Base-by-base conservation (phyloP, 2,329 filamentous ascomycete genomes). In the Trichoderma guizhouense region DNA sequence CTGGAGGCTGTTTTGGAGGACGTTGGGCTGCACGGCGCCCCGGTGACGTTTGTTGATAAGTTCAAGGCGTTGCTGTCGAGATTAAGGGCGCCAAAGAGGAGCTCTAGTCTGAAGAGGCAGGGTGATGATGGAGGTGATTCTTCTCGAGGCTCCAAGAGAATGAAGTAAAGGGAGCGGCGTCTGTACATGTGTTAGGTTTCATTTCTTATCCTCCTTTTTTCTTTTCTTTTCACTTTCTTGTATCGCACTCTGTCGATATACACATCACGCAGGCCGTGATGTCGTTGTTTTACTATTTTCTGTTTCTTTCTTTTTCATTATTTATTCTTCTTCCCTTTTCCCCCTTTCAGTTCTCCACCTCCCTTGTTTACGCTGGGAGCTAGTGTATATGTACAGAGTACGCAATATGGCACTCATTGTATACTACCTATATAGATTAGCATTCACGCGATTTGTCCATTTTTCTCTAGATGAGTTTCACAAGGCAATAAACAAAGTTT, bases 41-140 rank as follows among this genome's bases (percentile, higher is more conserved):
- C 80, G 5, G 72, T 78, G 1, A 74, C 80, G 7, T 84, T 83
- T 70, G 77, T 83, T 15, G 77, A 77, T 15, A 81, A 78, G 66
- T 81, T 83, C 21, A 76, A 78, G 47, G 74, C 77, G 9, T 73
- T 83, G 64, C 66, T 83, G 3, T 64, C 71, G 26, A 77, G 80
- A 24, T 65, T 84, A 62, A 78, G 77, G 72, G 73, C 76, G 8
- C 76, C 77, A 7, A 77, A 74, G 47, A 73, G 74, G 5, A 75
- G 77, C 9, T 75, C 76, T 21, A 77, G 79, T 2, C 73, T 79
- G 26, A 83, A 84, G 74, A 78, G 82, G 7, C 75, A 77, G 11
- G 75, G 74, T 8, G 66, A 69, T 24, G 66, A 34, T 5, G 57
- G 14, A 1, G 57, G 30, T 5, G 74, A 71, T 1, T 70, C 73